phyloP scores from a whole-genome alignment of 83 land plant genomes.

The Picea abies region DNA sequence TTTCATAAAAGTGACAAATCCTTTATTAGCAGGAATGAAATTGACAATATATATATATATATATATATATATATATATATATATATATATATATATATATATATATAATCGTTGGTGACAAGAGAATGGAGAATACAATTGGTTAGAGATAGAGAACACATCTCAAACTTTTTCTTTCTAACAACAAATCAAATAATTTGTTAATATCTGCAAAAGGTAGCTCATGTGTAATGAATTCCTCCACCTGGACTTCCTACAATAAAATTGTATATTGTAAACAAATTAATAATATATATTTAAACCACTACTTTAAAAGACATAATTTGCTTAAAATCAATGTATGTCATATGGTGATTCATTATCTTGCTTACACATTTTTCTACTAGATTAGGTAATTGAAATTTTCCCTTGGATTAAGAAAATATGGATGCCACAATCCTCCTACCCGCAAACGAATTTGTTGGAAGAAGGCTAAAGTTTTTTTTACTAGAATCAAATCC shows the following conservation, averaged over 20 bases:
- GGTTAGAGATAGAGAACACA: too few species aligned
- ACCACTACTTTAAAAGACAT: too few species aligned
- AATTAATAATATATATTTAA: background rate
- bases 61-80: too few species aligned
- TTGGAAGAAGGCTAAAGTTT: conserved; percentile 52
- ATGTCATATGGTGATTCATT: too few species aligned
- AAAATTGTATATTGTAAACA: background rate
- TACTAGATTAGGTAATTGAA: conserved; percentile 67
- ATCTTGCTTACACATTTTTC: conserved; percentile 74
- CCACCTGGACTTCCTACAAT: conserved; percentile 38
- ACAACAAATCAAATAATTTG: conserved; percentile 50
- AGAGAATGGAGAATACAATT: too few species aligned
- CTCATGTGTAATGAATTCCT: conserved; percentile 73
- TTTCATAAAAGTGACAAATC: too few species aligned
- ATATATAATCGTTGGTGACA: too few species aligned
- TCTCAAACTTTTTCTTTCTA: too few species aligned
- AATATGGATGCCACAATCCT: conserved; percentile 47
- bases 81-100: too few species aligned
- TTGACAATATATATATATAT: too few species aligned
- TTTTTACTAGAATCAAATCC: conserved; percentile 48
- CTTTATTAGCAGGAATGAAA: too few species aligned
- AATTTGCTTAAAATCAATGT: too few species aligned
- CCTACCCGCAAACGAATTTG: conserved; percentile 59
- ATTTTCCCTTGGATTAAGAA: conserved; percentile 65
- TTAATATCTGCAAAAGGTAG: conserved; percentile 71